Percentiles rank a stretch among this genome's conserved stretches.
Conservation (phyloP, 345 rosid species). For the Aurinia saxatilis region DNA sequence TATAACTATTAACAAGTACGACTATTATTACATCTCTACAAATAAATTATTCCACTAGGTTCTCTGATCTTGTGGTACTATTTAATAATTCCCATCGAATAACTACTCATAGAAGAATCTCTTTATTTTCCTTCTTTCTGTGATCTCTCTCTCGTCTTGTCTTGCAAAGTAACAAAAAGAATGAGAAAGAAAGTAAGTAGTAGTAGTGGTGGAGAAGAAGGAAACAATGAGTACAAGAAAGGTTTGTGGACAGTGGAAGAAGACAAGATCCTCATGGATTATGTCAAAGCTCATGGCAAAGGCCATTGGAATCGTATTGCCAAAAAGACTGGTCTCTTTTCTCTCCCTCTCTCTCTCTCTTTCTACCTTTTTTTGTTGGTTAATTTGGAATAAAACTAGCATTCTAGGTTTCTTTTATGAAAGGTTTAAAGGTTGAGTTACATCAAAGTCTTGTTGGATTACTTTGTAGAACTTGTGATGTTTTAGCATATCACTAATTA, state of each 20-base stretch:
- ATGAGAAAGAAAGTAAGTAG: constrained; percentile 24
- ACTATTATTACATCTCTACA: neutral
- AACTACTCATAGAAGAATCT: neutral
- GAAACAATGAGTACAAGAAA: constrained; percentile 33
- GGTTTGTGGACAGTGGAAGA: constrained; percentile 46
- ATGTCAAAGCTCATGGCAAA: constrained; percentile 47
- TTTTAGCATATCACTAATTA: too few species aligned
- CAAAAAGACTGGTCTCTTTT: constrained; percentile 38
- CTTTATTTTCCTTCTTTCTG: constrained; percentile 9
- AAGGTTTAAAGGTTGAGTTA: neutral
- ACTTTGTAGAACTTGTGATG: too few species aligned
- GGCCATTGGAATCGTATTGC: constrained; percentile 60
- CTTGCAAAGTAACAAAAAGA: constrained; percentile 5
- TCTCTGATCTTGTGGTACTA: constrained; percentile 14
- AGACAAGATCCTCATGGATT: constrained; percentile 44
- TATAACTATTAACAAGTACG: neutral
- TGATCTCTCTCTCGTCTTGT: constrained; percentile 16
- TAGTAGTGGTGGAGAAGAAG: constrained; percentile 19
- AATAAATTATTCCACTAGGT: constrained; percentile 17
- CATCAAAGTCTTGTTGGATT: too few species aligned
- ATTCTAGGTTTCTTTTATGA: neutral
- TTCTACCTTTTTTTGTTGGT: neutral
- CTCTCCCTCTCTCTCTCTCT: neutral
- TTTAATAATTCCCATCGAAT: constrained; percentile 21
- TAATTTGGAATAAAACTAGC: neutral